Percentiles rank a stretch among this genome's conserved stretches.
phyloP scores from a whole-genome alignment of 169 alveolate species.

The Plasmodium fragile region DNA sequence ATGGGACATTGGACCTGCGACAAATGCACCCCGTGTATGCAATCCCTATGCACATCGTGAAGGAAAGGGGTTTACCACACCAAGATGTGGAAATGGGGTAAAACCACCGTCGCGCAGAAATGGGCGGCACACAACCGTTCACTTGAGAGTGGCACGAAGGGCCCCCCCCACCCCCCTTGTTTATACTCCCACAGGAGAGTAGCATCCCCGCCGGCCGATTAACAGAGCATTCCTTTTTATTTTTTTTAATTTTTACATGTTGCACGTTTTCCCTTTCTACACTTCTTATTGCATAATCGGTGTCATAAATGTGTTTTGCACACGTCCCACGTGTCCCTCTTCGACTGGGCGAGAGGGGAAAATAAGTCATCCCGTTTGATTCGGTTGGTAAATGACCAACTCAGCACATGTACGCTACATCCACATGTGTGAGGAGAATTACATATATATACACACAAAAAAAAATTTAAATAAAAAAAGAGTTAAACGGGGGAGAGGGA shows the following conservation, averaged over 20 bases:
- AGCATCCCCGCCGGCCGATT: neutral
- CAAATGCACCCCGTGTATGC: constrained; percentile 82
- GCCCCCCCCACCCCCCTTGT: no score
- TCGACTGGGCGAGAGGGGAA: neutral
- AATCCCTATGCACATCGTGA: constrained; percentile 69
- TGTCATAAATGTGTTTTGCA: neutral
- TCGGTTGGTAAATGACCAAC: neutral
- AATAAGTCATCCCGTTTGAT: neutral
- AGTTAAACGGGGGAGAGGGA: neutral
- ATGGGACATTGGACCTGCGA: constrained; percentile 10
- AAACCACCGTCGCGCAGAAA: neutral
- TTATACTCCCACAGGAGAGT: neutral
- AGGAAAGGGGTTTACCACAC: constrained; percentile 25
- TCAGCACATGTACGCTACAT: neutral
- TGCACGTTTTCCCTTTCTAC: neutral
- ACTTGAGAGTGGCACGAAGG: neutral
- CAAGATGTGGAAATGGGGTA: constrained; percentile 22
- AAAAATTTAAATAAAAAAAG: neutral
- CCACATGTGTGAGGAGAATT: neutral
- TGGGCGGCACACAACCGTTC: neutral
- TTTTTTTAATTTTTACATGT: neutral
- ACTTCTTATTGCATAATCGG: neutral
- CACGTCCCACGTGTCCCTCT: neutral
- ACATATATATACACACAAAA: neutral
- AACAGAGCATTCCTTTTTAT: neutral